Percentiles rank a stretch among this genome's conserved stretches.
Conservation (phyloP, 306 rosid genomes). For the Pyrus betulifolia region DNA sequence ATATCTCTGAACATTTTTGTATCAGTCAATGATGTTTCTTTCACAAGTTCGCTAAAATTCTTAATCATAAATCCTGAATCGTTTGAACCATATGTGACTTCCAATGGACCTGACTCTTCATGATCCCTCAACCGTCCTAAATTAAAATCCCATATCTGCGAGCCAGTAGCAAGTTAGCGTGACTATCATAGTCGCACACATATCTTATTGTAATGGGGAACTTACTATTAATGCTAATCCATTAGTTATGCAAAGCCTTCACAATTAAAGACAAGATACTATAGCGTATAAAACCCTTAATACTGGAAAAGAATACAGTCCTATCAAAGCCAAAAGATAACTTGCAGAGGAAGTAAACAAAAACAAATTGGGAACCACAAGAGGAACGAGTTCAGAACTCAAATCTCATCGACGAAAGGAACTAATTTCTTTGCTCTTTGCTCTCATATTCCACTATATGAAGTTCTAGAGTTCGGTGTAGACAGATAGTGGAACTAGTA, state of each 20-base stretch:
- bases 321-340: background rate
- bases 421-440: background rate
- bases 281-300: background rate
- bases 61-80: slow-evolving; percentile 38
- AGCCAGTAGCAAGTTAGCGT: slow-evolving; percentile 9
- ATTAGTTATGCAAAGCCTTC: background rate
- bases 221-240: too few relatives aligned
- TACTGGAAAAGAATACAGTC: background rate
- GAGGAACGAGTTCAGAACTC: background rate
- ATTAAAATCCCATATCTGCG: slow-evolving; percentile 66
- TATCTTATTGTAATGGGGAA: background rate
- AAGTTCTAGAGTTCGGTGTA: background rate
- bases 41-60: slow-evolving; percentile 35
- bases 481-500: background rate
- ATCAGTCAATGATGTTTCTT: slow-evolving; percentile 28
- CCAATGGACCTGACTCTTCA: slow-evolving; percentile 32
- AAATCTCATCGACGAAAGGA: background rate
- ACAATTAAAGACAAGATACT: background rate
- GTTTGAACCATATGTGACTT: slow-evolving; percentile 28
- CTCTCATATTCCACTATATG: background rate
- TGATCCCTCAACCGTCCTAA: slow-evolving; percentile 37
- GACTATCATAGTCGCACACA: background rate
- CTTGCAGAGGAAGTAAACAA: background rate
- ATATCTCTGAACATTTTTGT: slow-evolving; percentile 33
- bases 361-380: background rate